Base-by-base conservation (phyloP, 1,284 basidiomycete species). In the Sphagnurus paluster region DNA sequence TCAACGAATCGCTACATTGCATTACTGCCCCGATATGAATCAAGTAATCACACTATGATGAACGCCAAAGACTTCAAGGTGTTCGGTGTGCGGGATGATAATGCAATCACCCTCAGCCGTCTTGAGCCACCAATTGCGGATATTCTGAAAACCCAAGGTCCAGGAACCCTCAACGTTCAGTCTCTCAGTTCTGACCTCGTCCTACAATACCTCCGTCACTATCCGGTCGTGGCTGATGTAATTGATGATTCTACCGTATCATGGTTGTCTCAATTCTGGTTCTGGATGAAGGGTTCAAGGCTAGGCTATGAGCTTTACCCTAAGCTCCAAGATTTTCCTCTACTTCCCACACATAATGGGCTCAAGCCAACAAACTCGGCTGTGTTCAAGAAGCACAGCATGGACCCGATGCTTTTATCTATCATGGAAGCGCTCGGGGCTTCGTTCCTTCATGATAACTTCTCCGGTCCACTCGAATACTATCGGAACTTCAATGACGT, bases 261-360 rank as follows among this genome's bases (percentile, higher is more conserved):
- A 13, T 69, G 66, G 66, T 44, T 71, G n/a, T 56, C 59, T 0
- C 41, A 41, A 4, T 71, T 72, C 43, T 72, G 70, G 71, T 32
- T 46, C 3, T 72, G 70, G 70, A 38, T 67, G 39, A 50, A 39
- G 10, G 33, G 16, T 1, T 61, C 61, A 59, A 13, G 33, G 3
- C 32, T 23, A 21, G 58, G 49, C 8, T 44, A 51, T 3, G 40
- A 54, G 10, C 42, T 67, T 1, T 62, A 61, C 23, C 49, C 54
- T 0, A 49, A 43, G 9, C 52, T 68, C 28, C 19, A 32, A n/a
- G 25, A 36, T 1, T 42, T 69, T 5, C 56, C 50, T 21, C 48
- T 71, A 11, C 52, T 71, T 10, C 70, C 69, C 4, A 63, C 63
- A 0, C 56, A 53, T 5, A 49, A 48, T 5, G 63, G 64, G 2